Evolutionary conservation across 805 yeast species (phyloP), one percentile per base, ranked within the genome.

Genomic region (Lipomyces starkeyi): DNA sequence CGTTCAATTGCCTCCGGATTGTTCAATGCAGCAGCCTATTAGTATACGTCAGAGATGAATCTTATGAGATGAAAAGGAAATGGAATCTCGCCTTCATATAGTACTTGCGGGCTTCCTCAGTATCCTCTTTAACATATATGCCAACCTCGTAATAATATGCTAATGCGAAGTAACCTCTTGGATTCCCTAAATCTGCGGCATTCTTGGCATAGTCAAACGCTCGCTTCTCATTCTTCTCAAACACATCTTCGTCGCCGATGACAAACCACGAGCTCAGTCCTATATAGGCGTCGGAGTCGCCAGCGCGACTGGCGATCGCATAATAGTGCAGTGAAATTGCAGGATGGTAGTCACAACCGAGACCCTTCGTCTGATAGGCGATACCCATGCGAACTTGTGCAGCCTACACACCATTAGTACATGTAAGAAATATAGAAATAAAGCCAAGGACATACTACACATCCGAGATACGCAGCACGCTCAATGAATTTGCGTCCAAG

Each of bases 71-170:
- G 34, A 13, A n/a, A 37, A 17, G 13, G 2, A 17, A 25, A 9
- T 40, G 29, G 34, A 29, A 49, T 17, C n/a, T 25, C 55, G n/a
- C 34, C 61, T 61, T 58, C 34, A 17, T 49, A 40, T 64, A 54
- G 47, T 27, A 63, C 27, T 43, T 58, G 14, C 37, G 29, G 9
- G 65, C 69, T 25, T 62, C 61, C 2, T 59, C 58, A 7, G 40
- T 2, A 32, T 66, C 29, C 40, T 54, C 25, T 34, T 40, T 56
- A 35, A 63, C 60, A 40, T 47, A 35, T 22, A 66, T 58, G 1
- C 93, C 93, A 59, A 84, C 86, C 73, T 88, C 91, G 74, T 83
- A 83, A 74, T 86, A 90, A 73, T 86, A 84, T 0, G 91, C 94
- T 53, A 90, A 75, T 54, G 91, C 90, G 74, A 86, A 90, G 73